Base-by-base conservation (phyloP, 345 rosid species). In the Corchorus capsularis region DNA sequence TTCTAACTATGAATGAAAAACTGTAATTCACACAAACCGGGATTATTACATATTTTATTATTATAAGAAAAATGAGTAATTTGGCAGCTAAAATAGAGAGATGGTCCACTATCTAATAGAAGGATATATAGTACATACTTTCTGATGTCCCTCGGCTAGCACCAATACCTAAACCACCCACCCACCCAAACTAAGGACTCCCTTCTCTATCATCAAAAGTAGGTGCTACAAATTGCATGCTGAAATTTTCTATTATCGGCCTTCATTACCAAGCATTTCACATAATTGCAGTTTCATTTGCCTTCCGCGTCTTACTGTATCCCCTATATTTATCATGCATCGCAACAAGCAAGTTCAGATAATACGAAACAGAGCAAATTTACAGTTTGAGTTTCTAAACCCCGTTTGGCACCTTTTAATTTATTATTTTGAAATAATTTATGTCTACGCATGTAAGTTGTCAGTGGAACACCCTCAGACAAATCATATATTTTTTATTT, bases 71-170 rank as follows among this genome's bases (percentile, higher is more conserved):
- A 69, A 52, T 16, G 27, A 60, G 63, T 4, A 2, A 27, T 60
- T 60, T 15, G 5, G 4, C 45, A 69, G 16, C 59, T 37, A 50
- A 45, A 22, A 52, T 3, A 22, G 45, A 16, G 7, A 8, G 60
- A 52, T 32, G 32, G 19, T 69, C 46, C 32, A 5, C 57, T 22
- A 32, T 59, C 69, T 89, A 82, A 83, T 86, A 55, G 98, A 92
- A 89, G 8, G 32, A 50, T 27, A 37, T 54, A 27, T 8, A 39
- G 5, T 22, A 69, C 27, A 17, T 69, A 34, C 16, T 52, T 69
- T 69, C 61, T 10, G 2, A 69, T 45, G 35, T 17, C 4, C 73
- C 45, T 69, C 3, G 27, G 32, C 60, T 17, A 34, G 27, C 59
- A 32, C 43, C 13, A 27, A 50, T 50, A 16, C 17, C 8, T 27